phyloP scores from a whole-genome alignment of 1,284 basidiomycete genomes.

The Neolentinus lepideus region DNA sequence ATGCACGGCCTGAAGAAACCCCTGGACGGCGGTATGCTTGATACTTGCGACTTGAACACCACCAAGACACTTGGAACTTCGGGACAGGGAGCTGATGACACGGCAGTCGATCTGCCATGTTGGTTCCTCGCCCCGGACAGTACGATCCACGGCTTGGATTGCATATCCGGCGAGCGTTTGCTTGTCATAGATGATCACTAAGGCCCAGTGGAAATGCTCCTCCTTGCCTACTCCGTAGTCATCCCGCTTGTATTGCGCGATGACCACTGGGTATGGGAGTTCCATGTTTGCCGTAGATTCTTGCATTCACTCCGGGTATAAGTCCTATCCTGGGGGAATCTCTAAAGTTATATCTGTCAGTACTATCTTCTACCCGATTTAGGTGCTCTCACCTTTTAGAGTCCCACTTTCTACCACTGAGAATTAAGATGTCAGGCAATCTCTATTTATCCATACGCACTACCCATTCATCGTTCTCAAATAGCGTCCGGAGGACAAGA shows the following conservation, averaged over 20 bases:
- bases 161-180: slow-evolving; percentile 1
- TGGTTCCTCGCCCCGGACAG: background rate
- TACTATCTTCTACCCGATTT: no score
- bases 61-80: slow-evolving; percentile 7
- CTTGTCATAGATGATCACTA: slow-evolving; percentile 11
- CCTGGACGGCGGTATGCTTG: background rate
- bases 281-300: no score
- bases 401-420: no score
- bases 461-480: no score
- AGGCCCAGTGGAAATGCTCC: slow-evolving; percentile 16
- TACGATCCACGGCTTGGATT: slow-evolving; percentile 8
- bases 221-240: slow-evolving; percentile 15
- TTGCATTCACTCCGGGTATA: no score
- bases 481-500: no score
- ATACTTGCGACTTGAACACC: slow-evolving; percentile 8
- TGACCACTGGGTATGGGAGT: slow-evolving; percentile 12
- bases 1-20: background rate
- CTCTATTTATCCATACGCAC: no score
- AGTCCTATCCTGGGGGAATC: no score
- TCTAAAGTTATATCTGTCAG: no score
- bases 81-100: background rate
- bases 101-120: background rate
- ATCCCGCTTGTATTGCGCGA: slow-evolving; percentile 17
- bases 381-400: no score
- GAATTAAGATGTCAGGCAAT: no score